phyloP scores from a whole-genome alignment of 768 basidiomycete genomes.

The Phaffia tasmanica region DNA sequence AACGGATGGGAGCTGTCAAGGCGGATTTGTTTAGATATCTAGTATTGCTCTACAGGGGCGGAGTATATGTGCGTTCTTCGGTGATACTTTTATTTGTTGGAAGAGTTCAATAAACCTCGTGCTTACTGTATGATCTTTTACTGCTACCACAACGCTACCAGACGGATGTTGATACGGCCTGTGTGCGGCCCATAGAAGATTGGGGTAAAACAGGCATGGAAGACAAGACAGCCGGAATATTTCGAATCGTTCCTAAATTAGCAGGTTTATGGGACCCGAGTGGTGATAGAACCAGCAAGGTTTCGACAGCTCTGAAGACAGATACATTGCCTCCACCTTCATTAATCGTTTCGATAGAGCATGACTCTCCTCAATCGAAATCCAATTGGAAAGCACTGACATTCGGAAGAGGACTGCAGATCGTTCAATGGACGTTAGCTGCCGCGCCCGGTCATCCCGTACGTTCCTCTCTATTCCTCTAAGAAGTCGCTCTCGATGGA shows the following conservation, averaged over 20 bases:
- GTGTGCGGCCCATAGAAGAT: constrained; percentile 11
- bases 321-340: not conserved
- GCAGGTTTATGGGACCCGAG: not conserved
- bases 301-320: not conserved
- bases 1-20: constrained; percentile 9
- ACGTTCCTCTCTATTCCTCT: too few relatives aligned
- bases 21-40: constrained; percentile 11
- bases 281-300: too few relatives aligned
- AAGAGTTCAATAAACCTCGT: too few relatives aligned
- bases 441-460: constrained; percentile 11
- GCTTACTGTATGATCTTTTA: not conserved
- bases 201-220: constrained; percentile 5
- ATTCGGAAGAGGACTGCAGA: constrained; percentile 12
- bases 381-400: constrained; percentile 9
- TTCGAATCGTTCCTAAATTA: constrained; percentile 2
- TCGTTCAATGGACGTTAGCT: constrained; percentile 18
- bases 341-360: constrained; percentile 16
- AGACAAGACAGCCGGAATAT: constrained; percentile 1
- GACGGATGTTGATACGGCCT: constrained; percentile 4
- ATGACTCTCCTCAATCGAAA: constrained; percentile 1
- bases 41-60: constrained; percentile 12
- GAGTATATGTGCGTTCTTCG: not conserved
- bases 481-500: not conserved
- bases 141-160: not conserved
- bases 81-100: too few relatives aligned